Evolutionary conservation across 148 eudicot genomes (phyloP).

Genomic region (Drosera capensis): DNA sequence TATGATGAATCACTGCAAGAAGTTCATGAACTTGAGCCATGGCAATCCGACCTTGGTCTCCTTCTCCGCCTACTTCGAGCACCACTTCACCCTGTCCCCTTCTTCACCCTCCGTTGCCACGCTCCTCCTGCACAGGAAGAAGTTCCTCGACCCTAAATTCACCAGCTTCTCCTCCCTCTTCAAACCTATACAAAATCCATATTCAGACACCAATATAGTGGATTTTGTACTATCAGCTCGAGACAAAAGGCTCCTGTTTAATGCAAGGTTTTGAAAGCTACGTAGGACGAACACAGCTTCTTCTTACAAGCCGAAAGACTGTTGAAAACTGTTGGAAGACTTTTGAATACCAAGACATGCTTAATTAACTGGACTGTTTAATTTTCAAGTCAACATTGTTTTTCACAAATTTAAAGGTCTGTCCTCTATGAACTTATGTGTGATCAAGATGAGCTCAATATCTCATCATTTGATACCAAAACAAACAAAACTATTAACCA

Average conservation of each 20-base stretch:
- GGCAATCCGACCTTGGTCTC: conserved; percentile 20
- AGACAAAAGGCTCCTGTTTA: too few relatives aligned
- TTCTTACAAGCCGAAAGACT: too few relatives aligned
- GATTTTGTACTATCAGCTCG: not conserved
- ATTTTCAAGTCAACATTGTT: too few relatives aligned
- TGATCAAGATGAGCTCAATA: not conserved
- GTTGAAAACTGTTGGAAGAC: too few relatives aligned
- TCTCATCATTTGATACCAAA: not conserved
- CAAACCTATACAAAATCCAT: conserved; percentile 34
- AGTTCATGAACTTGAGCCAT: conserved; percentile 50
- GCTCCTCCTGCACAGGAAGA: conserved; percentile 48
- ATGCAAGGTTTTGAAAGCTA: not conserved
- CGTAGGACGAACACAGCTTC: too few relatives aligned
- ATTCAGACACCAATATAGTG: not conserved
- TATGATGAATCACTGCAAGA: too few relatives aligned
- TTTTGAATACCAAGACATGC: too few relatives aligned
- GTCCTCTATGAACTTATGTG: too few relatives aligned
- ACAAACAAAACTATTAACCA: conserved; percentile 1
- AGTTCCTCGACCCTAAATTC: conserved; percentile 67
- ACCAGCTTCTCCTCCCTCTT: conserved; percentile 48
- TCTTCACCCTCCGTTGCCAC: conserved; percentile 3
- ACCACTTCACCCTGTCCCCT: conserved; percentile 7
- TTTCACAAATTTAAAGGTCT: too few relatives aligned
- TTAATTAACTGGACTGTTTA: too few relatives aligned
- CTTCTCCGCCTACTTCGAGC: conserved; percentile 49